phyloP scores from a whole-genome alignment of 2,329 filamentous ascomycete genomes.

The Diaporthe australafricana region DNA sequence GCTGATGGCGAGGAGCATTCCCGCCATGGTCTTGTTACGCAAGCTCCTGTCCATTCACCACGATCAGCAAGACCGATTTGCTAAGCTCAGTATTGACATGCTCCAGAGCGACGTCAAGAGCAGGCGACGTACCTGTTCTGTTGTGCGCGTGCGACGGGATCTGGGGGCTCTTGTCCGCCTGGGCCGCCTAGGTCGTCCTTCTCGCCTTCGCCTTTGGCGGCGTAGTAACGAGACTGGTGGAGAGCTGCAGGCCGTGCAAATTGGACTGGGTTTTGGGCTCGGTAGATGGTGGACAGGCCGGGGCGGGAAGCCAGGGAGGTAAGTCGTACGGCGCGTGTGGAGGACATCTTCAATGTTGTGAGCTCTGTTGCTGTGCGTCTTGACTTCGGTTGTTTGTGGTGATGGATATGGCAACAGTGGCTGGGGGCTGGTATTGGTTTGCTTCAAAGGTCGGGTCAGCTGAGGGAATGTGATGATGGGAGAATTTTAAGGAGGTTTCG shows the following conservation, averaged over 20 bases:
- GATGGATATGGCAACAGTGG: background rate
- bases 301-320: background rate
- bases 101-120: fast-evolving
- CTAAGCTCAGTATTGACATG: background rate
- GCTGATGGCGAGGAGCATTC: constrained; percentile 10
- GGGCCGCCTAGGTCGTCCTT: constrained; percentile 35
- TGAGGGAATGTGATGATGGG: background rate
- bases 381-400: background rate
- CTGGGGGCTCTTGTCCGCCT: constrained; percentile 32
- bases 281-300: background rate
- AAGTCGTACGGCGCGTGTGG: background rate
- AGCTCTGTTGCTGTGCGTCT: background rate
- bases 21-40: constrained; percentile 25
- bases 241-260: background rate
- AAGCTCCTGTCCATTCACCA: background rate
- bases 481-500: background rate
- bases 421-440: background rate
- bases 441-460: background rate
- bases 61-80: background rate
- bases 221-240: constrained; percentile 11
- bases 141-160: constrained; percentile 20
- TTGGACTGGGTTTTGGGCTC: background rate
- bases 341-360: background rate
- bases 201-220: constrained; percentile 10
- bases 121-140: constrained; percentile 20